Percentiles rank a stretch among this genome's conserved stretches.
Evolutionary conservation across 495 filamentous ascomycete genomes (phyloP).

Genomic region (Penicillium robsamsonii): DNA sequence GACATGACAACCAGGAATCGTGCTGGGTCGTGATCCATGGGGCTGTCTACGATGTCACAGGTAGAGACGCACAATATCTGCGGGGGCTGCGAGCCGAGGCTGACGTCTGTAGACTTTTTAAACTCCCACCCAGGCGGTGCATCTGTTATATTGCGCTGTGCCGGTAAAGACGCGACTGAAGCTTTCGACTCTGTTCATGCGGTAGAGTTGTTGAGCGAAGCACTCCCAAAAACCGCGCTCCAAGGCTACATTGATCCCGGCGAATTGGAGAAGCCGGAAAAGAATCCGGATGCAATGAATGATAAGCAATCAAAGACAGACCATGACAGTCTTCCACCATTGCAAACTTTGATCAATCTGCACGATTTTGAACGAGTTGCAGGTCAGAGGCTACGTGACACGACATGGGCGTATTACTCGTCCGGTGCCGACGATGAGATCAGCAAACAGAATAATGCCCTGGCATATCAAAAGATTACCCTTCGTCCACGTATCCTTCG

Average conservation of each 20-base stretch:
- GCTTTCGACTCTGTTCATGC: conserved; percentile 83
- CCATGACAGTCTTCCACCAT: conserved; percentile 48
- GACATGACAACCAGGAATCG: conserved; percentile 65
- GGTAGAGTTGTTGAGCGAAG: conserved; percentile 46
- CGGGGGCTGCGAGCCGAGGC: not conserved
- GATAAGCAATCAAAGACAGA: not conserved
- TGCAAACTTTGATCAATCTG: conserved; percentile 59
- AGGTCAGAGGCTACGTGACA: conserved; percentile 45
- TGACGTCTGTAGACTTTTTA: conserved; percentile 27
- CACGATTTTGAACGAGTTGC: conserved; percentile 66
- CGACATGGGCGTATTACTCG: conserved; percentile 85
- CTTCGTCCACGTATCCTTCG: conserved; percentile 75
- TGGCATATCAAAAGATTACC: conserved; percentile 76
- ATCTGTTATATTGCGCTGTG: conserved; percentile 79
- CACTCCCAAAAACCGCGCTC: conserved; percentile 22
- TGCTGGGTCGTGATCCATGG: conserved; percentile 82
- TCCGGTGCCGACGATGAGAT: conserved; percentile 87
- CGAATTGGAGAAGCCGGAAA: not conserved
- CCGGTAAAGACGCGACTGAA: conserved; percentile 81
- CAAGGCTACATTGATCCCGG: conserved; percentile 24
- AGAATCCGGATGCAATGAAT: not conserved
- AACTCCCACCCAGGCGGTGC: conserved; percentile 74
- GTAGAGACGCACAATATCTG: conserved; percentile 10
- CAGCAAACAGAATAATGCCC: conserved; percentile 76
- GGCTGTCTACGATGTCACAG: conserved; percentile 78